A percentile compares a stretch with the other conserved stretches of the same genome.
Conservation (phyloP, 2,329 filamentous ascomycete species). For the Colletotrichum chlorophyti region DNA sequence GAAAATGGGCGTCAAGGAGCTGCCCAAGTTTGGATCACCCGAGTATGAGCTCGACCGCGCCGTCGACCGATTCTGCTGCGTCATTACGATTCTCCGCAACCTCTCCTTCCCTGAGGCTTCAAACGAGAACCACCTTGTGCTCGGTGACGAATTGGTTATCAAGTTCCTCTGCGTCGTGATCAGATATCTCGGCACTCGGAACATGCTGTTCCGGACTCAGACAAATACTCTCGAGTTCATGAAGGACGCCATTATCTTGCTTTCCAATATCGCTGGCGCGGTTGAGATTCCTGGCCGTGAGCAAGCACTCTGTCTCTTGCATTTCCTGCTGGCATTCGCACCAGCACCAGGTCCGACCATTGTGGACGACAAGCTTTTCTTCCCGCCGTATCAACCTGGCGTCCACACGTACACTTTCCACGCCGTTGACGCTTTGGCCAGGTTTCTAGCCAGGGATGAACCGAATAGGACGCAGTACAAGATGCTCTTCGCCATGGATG, state of each 20-base stretch:
- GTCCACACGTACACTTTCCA: conserved; percentile 88
- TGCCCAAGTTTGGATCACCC: conserved; percentile 75
- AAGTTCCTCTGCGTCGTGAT: conserved; percentile 86
- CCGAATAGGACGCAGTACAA: conserved; percentile 89
- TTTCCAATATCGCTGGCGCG: conserved; percentile 86
- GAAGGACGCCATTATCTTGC: conserved; percentile 89
- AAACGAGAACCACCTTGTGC: conserved; percentile 71
- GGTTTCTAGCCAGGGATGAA: conserved; percentile 90
- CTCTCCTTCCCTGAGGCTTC: conserved; percentile 73
- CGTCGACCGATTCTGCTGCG: conserved; percentile 85
- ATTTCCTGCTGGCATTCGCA: conserved; percentile 90
- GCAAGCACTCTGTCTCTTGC: conserved; percentile 83
- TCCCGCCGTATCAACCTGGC: conserved; percentile 80
- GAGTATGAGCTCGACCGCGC: conserved; percentile 86
- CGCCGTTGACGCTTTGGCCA: conserved; percentile 89
- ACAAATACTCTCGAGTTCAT: conserved; percentile 93
- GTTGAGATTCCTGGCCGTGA: conserved; percentile 86
- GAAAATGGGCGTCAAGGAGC: conserved; percentile 73
- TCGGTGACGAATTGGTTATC: conserved; percentile 80
- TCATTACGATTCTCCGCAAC: conserved; percentile 92
- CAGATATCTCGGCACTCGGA: conserved; percentile 85
- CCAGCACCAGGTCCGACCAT: conserved; percentile 74
- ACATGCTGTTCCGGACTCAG: conserved; percentile 82
- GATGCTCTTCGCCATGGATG: conserved; percentile 79
- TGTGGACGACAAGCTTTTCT: conserved; percentile 66